Base-by-base conservation (phyloP, 2,329 filamentous ascomycete genomes). In the Apiospora saccharicola region DNA sequence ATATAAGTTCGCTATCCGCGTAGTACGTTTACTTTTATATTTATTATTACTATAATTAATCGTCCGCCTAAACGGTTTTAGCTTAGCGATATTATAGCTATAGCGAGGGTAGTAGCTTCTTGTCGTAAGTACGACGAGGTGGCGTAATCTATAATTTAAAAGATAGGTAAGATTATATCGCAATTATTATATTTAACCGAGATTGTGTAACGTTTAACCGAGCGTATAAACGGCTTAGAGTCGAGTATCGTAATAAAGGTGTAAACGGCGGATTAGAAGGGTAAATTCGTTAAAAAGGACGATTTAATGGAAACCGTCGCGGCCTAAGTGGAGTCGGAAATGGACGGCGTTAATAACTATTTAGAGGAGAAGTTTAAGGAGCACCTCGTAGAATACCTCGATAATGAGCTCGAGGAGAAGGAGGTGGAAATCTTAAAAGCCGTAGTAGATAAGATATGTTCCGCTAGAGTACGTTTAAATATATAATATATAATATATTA, bases 321-420 rank as follows among this genome's bases (percentile, higher is more conserved):
- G 34, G 34, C 26, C 57, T 14, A 64, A 37, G 57, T 64, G 13
- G 57, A 64, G 13, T 19, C 24, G 24, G 57, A 64, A 37, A 64
- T 64, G 34, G 57, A 64, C 22, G 34, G 26, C 34, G 57, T 37
- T 30, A 64, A 26, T 30, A 24, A 37, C 16, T 10, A 64, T 19
- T 34, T 64, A 14, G 57, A 64, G 34, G 57, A 64, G 34, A 64
- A 64, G 24, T 26, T 64, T 6, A 64, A 64, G 57, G 57, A 64
- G 57, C 26, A 64, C 26, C 57, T 64, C 34, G 16, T 64, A 64
- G 57, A 64, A 24, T 64, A 64, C 57, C 24, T 64, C 16, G 34
- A 64, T 10, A 30, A 64, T 7, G 57, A 64, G 57, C 16, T 64
- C 16, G 57, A 64, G 57, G 57, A 37, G 57, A 64, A 64, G 34